phyloP scores from a whole-genome alignment of 768 basidiomycete genomes.

The Serendipita sp. region DNA sequence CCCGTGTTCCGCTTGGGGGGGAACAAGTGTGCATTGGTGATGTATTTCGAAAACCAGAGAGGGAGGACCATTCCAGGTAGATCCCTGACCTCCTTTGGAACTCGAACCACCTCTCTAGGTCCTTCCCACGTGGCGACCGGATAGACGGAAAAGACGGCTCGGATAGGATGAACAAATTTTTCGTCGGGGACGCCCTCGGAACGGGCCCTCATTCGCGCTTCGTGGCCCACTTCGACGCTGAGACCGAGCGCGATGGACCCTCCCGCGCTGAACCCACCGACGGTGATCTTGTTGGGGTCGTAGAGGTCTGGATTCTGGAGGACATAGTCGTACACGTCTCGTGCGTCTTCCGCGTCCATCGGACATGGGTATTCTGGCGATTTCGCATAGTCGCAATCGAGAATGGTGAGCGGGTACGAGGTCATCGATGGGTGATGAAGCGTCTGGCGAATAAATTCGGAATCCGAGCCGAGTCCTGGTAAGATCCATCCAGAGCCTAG shows the following conservation, averaged over 20 bases:
- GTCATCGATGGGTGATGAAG: background rate
- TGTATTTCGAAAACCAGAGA: background rate
- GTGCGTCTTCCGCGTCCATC: background rate
- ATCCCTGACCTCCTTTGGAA: background rate
- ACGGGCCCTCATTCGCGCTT: background rate
- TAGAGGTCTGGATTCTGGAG: background rate
- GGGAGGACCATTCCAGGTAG: background rate
- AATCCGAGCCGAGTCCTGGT: background rate
- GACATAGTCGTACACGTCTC: constrained; percentile 3
- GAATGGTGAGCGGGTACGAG: background rate
- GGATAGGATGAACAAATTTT: background rate
- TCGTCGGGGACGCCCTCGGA: background rate
- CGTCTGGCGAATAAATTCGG: background rate
- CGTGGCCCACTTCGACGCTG: background rate
- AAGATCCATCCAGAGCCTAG: constrained; percentile 4
- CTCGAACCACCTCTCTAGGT: background rate
- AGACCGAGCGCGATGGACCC: background rate
- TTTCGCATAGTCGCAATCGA: constrained; percentile 6
- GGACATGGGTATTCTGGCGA: background rate
- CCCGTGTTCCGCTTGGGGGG: background rate
- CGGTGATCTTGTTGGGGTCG: background rate
- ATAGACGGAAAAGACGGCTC: background rate
- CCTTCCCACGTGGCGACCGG: background rate
- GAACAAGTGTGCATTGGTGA: background rate
- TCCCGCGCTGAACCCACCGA: background rate